phyloP scores from a whole-genome alignment of 1,139 yeast species.

The Wickerhamomyces sp. region DNA sequence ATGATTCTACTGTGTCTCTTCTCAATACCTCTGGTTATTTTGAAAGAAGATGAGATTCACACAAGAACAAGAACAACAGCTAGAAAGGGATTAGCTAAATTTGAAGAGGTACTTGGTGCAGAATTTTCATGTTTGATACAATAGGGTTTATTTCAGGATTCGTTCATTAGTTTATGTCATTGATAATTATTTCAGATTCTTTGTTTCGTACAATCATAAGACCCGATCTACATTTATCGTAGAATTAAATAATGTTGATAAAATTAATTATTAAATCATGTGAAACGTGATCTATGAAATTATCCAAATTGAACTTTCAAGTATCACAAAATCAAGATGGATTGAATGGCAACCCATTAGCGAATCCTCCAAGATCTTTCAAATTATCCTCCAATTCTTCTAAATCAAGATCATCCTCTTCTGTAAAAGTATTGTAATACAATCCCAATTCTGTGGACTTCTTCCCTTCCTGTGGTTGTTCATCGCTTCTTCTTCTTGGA shows the following conservation, averaged over 20 bases:
- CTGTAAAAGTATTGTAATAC: conserved; percentile 7
- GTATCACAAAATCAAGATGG: conserved; percentile 16
- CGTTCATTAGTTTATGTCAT: no score
- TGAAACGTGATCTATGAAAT: no score
- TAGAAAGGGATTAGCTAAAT: neutral
- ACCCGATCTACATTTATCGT: no score
- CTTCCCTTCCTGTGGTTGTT: neutral
- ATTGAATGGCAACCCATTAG: conserved; percentile 22
- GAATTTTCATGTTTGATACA: no score
- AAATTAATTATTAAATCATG: no score
- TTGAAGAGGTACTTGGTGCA: neutral
- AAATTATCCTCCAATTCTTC: conserved; percentile 21
- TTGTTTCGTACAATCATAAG: no score
- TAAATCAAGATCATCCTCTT: conserved; percentile 17
- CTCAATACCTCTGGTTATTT: conserved; percentile 74
- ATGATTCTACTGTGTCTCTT: conserved; percentile 68
- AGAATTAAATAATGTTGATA: no score
- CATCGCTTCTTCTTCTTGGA: neutral
- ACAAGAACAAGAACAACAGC: neutral
- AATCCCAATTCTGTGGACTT: conserved; percentile 2
- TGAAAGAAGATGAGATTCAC: conserved; percentile 43
- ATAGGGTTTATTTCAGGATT: no score
- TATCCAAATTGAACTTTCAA: no score
- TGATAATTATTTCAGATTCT: no score
- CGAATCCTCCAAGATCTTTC: conserved; percentile 19